A percentile compares a stretch with the other conserved stretches of the same genome.
Conservation (phyloP, 306 rosid genomes). For the Quercus berberidifolia region DNA sequence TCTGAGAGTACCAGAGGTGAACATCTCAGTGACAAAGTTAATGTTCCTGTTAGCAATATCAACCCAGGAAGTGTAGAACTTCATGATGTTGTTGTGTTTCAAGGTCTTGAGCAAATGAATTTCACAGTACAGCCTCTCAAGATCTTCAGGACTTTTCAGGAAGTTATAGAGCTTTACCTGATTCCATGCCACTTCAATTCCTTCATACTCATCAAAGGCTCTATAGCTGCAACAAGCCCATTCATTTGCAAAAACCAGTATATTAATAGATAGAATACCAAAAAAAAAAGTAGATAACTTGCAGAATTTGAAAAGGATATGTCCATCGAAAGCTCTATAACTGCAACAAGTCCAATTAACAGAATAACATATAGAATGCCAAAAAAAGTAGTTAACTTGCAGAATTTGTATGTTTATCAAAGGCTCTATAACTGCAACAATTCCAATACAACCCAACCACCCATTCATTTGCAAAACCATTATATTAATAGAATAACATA, state of each 20-base stretch:
- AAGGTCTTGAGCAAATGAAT: slow-evolving; percentile 94
- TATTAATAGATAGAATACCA: neutral
- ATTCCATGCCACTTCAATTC: slow-evolving; percentile 99
- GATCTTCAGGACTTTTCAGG: slow-evolving; percentile 75
- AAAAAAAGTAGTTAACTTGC: too few relatives aligned
- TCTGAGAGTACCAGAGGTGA: slow-evolving; percentile 95
- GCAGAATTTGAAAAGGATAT: slow-evolving; percentile 8
- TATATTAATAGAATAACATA: neutral
- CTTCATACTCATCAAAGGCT: slow-evolving; percentile 94
- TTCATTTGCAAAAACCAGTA: slow-evolving; percentile 15
- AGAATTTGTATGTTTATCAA: slow-evolving; percentile 59
- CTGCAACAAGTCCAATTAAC: too few relatives aligned
- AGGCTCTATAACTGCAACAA: slow-evolving; percentile 73
- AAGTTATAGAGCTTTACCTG: slow-evolving; percentile 88
- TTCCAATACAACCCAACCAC: slow-evolving; percentile 5
- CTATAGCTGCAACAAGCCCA: slow-evolving; percentile 53
- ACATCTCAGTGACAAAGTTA: slow-evolving; percentile 97
- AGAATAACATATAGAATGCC: too few relatives aligned
- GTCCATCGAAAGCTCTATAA: neutral
- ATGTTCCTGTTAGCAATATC: slow-evolving; percentile 73
- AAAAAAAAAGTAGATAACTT: neutral
- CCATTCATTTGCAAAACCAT: slow-evolving; percentile 15
- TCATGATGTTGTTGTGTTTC: slow-evolving; percentile 86
- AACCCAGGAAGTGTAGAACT: slow-evolving; percentile 92
- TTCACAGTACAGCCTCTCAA: slow-evolving; percentile 82